Conservation (phyloP, 345 rosid species). For the Viola odorata region DNA sequence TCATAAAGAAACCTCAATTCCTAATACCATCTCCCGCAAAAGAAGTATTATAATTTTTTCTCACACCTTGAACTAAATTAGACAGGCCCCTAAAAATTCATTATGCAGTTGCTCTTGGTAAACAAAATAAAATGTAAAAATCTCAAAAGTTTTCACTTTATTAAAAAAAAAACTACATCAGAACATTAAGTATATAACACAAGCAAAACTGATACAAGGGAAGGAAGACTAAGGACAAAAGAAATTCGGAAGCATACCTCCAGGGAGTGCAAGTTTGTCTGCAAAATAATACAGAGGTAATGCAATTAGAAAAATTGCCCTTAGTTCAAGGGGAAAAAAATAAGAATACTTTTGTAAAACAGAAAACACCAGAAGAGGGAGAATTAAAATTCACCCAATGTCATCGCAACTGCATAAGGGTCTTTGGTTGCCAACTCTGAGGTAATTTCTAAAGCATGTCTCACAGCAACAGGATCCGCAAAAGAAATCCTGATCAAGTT, state of each 20-base stretch:
- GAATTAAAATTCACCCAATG: slow-evolving; percentile 53
- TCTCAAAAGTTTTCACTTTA: too few species aligned
- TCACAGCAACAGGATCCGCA: slow-evolving; percentile 98
- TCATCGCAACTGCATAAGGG: slow-evolving; percentile 93
- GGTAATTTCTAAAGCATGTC: slow-evolving; percentile 90
- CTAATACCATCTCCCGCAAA: too few species aligned
- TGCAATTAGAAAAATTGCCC: slow-evolving; percentile 9
- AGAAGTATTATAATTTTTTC: too few species aligned
- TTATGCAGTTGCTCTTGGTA: too few species aligned
- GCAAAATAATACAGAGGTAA: slow-evolving; percentile 35
- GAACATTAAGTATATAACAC: too few species aligned
- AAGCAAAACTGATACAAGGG: neutral
- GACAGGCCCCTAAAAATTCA: too few species aligned
- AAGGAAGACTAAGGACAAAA: neutral
- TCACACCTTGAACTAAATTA: too few species aligned
- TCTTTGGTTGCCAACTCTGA: slow-evolving; percentile 81
- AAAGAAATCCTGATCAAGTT: slow-evolving; percentile 56
- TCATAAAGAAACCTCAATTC: too few species aligned
- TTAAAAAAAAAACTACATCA: too few species aligned
- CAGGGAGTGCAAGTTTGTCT: slow-evolving; percentile 82
- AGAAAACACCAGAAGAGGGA: neutral
- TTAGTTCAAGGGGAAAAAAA: too few species aligned
- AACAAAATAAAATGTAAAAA: too few species aligned
- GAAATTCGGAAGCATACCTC: slow-evolving; percentile 47
- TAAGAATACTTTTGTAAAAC: neutral